phyloP scores from a whole-genome alignment of 257 asterid genomes.

The Nicotiana otophora region DNA sequence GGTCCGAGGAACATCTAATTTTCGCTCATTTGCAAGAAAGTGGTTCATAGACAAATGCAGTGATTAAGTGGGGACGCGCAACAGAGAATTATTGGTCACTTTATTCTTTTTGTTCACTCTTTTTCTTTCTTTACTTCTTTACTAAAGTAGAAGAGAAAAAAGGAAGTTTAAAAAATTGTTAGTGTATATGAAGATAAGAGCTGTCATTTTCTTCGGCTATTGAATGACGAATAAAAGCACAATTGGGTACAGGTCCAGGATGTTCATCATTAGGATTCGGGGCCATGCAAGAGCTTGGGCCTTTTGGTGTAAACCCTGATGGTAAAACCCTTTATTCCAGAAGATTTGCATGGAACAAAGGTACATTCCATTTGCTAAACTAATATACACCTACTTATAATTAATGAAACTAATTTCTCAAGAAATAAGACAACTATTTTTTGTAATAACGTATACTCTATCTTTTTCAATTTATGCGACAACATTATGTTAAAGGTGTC shows the following conservation, averaged over 20 bases:
- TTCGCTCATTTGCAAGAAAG: background rate
- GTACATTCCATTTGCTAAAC: constrained; percentile 4
- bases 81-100: background rate
- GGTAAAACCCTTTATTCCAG: constrained; percentile 35
- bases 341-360: constrained; percentile 34
- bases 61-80: background rate
- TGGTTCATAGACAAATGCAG: background rate
- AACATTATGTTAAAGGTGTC: too few relatives aligned
- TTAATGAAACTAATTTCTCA: too few relatives aligned
- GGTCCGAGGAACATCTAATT: background rate
- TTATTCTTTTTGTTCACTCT: background rate
- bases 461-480: too few relatives aligned
- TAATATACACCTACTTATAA: background rate
- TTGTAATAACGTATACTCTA: too few relatives aligned
- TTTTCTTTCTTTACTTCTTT: background rate
- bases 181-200: background rate
- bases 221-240: background rate
- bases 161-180: background rate
- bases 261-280: constrained; percentile 44
- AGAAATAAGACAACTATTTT: too few relatives aligned
- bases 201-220: background rate
- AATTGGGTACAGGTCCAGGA: constrained; percentile 32
- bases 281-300: constrained; percentile 37
- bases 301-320: constrained; percentile 39
- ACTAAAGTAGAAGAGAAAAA: background rate